These are phyloP conservation scores for Linnemannia exigua DNA, from an alignment of 192 early-diverging fungal genomes.

Conservation along the genomic window DNA sequence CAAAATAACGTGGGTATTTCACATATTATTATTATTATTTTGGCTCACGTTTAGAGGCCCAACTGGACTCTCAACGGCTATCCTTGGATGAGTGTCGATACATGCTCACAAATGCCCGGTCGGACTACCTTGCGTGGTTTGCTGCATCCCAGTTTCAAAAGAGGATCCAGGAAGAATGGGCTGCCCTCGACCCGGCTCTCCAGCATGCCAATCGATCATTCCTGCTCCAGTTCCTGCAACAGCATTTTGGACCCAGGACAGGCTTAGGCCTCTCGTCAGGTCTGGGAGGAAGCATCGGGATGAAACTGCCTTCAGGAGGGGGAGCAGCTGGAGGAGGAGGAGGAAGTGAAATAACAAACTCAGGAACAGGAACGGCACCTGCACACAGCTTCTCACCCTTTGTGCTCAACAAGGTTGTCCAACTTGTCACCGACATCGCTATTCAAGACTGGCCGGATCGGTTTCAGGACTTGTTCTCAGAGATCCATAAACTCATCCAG, in stretches of 20 bases:
- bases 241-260: conserved; percentile 30
- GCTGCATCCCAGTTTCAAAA: conserved; percentile 54
- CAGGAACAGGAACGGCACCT: conserved; percentile 4
- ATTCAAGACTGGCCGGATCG: conserved; percentile 52
- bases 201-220: conserved; percentile 41
- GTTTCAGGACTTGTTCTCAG: conserved; percentile 46
- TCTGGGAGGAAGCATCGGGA: neutral
- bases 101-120: conserved; percentile 41
- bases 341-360: neutral
- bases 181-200: conserved; percentile 25
- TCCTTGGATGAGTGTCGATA: conserved; percentile 43
- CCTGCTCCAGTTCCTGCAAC: conserved; percentile 40
- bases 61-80: conserved; percentile 34
- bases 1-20: neutral
- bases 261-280: conserved; percentile 3
- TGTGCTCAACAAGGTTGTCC: conserved; percentile 51
- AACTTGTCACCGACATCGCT: conserved; percentile 46
- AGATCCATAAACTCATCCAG: conserved; percentile 36
- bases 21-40: neutral
- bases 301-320: neutral
- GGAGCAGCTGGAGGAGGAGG: neutral
- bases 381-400: conserved; percentile 19
- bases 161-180: conserved; percentile 45
- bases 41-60: conserved; percentile 39
- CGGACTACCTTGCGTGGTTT: conserved; percentile 46